Percentiles rank a stretch among this genome's conserved stretches.
Evolutionary conservation across 163 green algal genomes (phyloP).

Genomic region (Chlorella variabilis): DNA sequence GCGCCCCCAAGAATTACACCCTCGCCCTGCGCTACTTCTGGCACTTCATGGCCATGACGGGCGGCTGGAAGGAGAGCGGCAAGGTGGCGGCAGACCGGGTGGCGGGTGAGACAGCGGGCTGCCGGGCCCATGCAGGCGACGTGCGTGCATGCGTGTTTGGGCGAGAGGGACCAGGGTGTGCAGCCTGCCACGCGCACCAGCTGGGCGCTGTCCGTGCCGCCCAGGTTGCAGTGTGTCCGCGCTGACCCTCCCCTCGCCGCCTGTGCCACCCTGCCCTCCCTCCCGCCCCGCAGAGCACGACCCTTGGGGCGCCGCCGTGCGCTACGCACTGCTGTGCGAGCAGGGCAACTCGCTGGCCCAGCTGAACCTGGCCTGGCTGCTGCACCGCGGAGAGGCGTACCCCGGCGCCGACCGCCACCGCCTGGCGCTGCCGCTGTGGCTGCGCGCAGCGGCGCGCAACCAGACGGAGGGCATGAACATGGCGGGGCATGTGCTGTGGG

Average conservation of each 20-base stretch:
- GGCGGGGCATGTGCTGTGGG: slow-evolving; percentile 39
- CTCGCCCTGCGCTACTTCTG: slow-evolving; percentile 21
- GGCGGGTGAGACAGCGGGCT: slow-evolving; percentile 8
- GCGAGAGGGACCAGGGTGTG: too few relatives aligned
- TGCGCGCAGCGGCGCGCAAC: slow-evolving; percentile 25
- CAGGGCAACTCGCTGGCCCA: slow-evolving; percentile 42
- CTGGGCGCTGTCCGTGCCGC: too few relatives aligned
- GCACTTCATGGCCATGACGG: slow-evolving; percentile 43
- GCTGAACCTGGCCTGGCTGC: slow-evolving; percentile 55
- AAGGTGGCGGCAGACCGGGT: slow-evolving; percentile 35
- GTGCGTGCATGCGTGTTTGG: too few relatives aligned
- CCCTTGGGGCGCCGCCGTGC: slow-evolving; percentile 45
- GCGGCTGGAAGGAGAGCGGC: slow-evolving; percentile 34
- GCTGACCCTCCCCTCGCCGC: too few relatives aligned
- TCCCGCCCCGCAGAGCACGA: slow-evolving; percentile 41
- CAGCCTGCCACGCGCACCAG: too few relatives aligned
- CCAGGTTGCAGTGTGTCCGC: too few relatives aligned
- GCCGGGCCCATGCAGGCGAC: background rate
- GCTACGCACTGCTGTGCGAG: slow-evolving; percentile 53
- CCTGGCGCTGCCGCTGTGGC: slow-evolving; percentile 10
- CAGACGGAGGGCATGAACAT: slow-evolving; percentile 37
- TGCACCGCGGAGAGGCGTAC: slow-evolving; percentile 23
- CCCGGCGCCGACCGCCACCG: background rate
- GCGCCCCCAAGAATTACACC: slow-evolving; percentile 22
- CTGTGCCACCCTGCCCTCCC: background rate